Evolutionary conservation across 495 filamentous ascomycete genomes (phyloP).

Genomic region (Monascus purpureus): DNA sequence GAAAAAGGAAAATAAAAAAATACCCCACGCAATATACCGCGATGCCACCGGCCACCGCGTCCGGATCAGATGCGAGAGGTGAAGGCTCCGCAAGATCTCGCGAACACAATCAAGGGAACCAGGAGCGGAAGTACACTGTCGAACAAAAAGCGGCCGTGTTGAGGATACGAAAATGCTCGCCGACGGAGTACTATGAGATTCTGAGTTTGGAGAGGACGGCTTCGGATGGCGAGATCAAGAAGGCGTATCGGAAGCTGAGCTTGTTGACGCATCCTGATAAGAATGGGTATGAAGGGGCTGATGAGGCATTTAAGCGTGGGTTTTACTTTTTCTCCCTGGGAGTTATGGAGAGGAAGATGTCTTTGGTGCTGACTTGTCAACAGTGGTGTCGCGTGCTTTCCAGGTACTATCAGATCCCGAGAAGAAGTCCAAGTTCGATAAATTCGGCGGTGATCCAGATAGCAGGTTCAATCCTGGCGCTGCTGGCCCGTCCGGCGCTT

Average conservation of each 20-base stretch:
- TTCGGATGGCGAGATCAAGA: slow-evolving; percentile 80
- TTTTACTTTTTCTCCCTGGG: too few species aligned
- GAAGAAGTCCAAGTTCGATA: slow-evolving; percentile 77
- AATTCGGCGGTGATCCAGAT: slow-evolving; percentile 83
- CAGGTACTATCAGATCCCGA: slow-evolving; percentile 86
- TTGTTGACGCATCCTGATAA: slow-evolving; percentile 95
- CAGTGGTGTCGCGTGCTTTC: slow-evolving; percentile 87
- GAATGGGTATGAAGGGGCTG: slow-evolving; percentile 92
- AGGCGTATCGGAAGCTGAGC: slow-evolving; percentile 88
- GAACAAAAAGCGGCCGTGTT: slow-evolving; percentile 86
- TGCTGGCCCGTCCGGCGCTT: slow-evolving; percentile 29
- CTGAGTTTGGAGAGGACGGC: slow-evolving; percentile 59
- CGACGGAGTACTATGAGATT: slow-evolving; percentile 93
- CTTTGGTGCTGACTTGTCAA: background rate
- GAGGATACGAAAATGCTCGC: slow-evolving; percentile 65
- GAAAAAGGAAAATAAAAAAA: background rate
- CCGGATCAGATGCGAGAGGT: slow-evolving; percentile 51
- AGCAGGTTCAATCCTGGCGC: slow-evolving; percentile 56
- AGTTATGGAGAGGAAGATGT: too few species aligned
- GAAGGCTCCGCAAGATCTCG: slow-evolving; percentile 52
- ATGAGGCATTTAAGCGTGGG: slow-evolving; percentile 91
- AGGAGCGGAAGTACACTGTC: slow-evolving; percentile 72
- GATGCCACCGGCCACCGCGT: slow-evolving; percentile 69
- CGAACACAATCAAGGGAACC: slow-evolving; percentile 87
- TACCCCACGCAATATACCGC: too few species aligned